Base-by-base conservation (phyloP, 495 filamentous ascomycete species). In the Viridothelium virens region DNA sequence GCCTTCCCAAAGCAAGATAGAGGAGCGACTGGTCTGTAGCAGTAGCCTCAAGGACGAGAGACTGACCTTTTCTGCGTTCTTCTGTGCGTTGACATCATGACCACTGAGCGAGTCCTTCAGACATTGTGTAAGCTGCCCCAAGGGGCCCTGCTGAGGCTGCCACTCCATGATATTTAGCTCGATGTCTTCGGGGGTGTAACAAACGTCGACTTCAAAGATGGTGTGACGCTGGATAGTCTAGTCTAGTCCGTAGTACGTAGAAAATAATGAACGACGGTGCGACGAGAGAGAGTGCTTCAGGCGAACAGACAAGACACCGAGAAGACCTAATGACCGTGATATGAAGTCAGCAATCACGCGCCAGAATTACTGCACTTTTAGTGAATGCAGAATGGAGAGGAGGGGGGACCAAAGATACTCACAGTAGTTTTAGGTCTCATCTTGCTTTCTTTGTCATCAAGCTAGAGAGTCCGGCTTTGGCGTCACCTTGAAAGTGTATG, bases 21-120 rank as follows among this genome's bases (percentile, higher is more conserved):
- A 62, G 0, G 31, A 41, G 34, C 61, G 48, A 65, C 68, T 61
- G 53, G 66, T 74, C 63, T 74, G 72, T 63, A 72, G 61, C 63
- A 38, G 47, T 25, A 25, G 25, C 25, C 25, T 48, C 39, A 11
- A 68, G 53, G 46, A 16, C 14, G 33, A 25, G 18, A 50, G 67
- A 86, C 87, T 76, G 77, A 82, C 82, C 83, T 88, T 67, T 61
- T 83, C 83, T 65, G 94, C 94, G 73, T 92, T 86, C 77, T 91
- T 96, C 75, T 95, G 92, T 41, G 87, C 85, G 67, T 74, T 79
- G 69, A 83, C 81, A 77, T 96, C 83, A 77, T 88, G 86, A 65
- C 88, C 85, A 76, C 91, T 93, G 72, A 99, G 82, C 61, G 95
- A 96, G 79, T 97, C 91, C 78, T 85, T 88, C 71, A 99, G 85